These are phyloP conservation scores for Fraxinus excelsior DNA, from an alignment of 257 asterid species.

Conservation along the genomic window DNA sequence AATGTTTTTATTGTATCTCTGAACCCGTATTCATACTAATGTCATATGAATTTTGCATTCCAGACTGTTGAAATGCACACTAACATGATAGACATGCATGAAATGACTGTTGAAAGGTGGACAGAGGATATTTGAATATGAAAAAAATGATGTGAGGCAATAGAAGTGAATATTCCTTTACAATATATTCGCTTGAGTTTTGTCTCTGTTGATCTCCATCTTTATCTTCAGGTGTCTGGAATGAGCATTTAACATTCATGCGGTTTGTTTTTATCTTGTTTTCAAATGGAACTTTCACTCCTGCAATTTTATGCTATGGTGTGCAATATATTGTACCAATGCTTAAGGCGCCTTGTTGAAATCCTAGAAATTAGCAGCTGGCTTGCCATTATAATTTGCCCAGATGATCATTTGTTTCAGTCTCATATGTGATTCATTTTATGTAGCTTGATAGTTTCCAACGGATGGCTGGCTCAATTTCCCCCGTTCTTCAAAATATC, in stretches of 20 bases:
- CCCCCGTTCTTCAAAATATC: not conserved
- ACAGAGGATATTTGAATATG: not conserved
- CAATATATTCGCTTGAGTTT: not conserved
- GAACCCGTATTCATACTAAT: not conserved
- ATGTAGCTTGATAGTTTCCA: not conserved
- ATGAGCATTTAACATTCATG: not conserved
- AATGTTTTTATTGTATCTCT: not conserved
- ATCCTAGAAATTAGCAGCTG: not conserved
- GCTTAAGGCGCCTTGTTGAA: not conserved
- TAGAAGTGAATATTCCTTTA: not conserved
- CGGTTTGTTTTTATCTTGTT: not conserved
- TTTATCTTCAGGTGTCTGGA: not conserved
- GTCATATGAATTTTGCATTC: not conserved
- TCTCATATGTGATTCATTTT: not conserved
- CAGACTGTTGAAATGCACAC: not conserved
- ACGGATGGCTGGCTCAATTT: not conserved
- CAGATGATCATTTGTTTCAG: not conserved
- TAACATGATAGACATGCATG: not conserved
- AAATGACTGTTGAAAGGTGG: not conserved
- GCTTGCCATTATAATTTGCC: not conserved
- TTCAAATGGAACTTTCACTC: not conserved
- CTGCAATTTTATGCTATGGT: not conserved
- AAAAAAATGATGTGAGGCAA: not conserved
- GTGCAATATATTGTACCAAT: not conserved
- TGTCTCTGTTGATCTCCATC: not conserved